Evolutionary conservation across 495 filamentous ascomycete genomes (phyloP).

Genomic region (Cenococcum geophilum): DNA sequence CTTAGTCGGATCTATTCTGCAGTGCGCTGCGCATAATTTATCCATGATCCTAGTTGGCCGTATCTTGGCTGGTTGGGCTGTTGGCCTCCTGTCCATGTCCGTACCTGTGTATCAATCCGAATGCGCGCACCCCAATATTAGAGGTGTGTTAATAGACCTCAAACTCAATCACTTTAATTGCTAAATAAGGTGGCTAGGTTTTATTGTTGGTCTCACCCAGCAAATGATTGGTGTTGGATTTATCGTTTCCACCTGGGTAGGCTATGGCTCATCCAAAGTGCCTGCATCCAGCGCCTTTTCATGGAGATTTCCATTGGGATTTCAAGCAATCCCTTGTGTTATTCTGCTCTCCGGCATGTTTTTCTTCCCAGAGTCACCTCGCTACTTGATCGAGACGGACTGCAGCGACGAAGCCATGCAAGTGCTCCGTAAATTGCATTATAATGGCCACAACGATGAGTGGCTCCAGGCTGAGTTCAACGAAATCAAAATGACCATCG

Average conservation of each 20-base stretch:
- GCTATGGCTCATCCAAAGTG: constrained; percentile 33
- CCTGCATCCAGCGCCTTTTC: constrained; percentile 44
- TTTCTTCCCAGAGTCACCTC: constrained; percentile 51
- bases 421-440: constrained; percentile 54
- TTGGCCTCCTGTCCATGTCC: constrained; percentile 45
- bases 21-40: constrained; percentile 36
- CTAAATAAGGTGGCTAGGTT: constrained; percentile 38
- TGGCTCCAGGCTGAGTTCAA: constrained; percentile 58
- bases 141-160: constrained; percentile 49
- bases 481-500: constrained; percentile 56
- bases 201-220: constrained; percentile 50
- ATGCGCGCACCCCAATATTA: constrained; percentile 40
- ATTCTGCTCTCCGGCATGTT: constrained; percentile 50
- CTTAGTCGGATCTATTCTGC: constrained; percentile 36
- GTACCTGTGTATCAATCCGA: constrained; percentile 46
- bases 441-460: constrained; percentile 51
- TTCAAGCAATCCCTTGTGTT: constrained; percentile 53
- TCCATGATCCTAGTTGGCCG: constrained; percentile 56
- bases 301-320: constrained; percentile 52
- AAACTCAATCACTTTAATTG: constrained; percentile 14
- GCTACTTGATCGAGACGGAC: constrained; percentile 54
- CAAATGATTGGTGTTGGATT: constrained; percentile 57
- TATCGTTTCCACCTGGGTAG: constrained; percentile 38
- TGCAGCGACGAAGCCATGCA: constrained; percentile 47
- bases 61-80: constrained; percentile 55